Evolutionary conservation across 2,329 filamentous ascomycete genomes (phyloP).

Genomic region (Tolypocladium nubicola): DNA sequence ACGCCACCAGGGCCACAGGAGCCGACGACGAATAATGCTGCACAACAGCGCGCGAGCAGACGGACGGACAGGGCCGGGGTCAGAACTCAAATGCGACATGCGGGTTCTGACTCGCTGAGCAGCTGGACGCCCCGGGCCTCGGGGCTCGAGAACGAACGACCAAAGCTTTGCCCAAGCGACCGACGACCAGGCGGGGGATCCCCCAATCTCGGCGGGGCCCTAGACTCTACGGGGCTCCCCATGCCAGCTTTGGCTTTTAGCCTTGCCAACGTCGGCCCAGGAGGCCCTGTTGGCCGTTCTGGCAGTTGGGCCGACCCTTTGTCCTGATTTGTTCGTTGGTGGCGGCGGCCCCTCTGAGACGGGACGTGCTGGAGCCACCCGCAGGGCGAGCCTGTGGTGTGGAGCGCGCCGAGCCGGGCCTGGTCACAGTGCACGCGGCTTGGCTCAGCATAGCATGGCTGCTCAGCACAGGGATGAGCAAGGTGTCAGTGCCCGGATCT

Average conservation of each 20-base stretch:
- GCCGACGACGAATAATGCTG: background rate
- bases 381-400: background rate
- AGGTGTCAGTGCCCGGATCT: no score
- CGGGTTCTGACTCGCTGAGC: background rate
- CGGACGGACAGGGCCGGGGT: background rate
- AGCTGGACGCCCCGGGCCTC: background rate
- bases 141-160: no score
- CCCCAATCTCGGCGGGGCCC: background rate
- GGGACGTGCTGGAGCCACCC: background rate
- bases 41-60: background rate
- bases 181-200: background rate
- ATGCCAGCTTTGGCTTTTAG: background rate
- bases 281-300: background rate
- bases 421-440: no score
- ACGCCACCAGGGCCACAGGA: no score
- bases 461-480: no score
- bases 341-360: background rate
- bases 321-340: constrained; percentile 2
- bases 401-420: background rate
- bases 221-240: background rate
- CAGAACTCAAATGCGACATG: background rate
- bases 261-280: background rate
- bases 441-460: no score
- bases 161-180: background rate
- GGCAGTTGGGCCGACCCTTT: constrained; percentile 5